phyloP scores from a whole-genome alignment of 352 stramenopile genomes.

The Phytopythium litorale region DNA sequence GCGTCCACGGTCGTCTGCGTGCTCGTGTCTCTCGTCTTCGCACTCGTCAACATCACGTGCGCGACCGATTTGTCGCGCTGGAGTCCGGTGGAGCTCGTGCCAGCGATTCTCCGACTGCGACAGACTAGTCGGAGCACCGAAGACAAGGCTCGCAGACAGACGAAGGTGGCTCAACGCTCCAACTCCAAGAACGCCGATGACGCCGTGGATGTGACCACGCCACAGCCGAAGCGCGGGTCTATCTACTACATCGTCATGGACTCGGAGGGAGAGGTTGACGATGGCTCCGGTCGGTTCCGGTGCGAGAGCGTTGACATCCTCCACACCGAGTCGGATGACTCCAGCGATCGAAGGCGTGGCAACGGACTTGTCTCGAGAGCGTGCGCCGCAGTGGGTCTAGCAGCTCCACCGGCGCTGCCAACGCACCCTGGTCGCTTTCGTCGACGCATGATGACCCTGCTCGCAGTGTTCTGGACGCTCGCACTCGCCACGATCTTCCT shows the following conservation, averaged over 20 bases:
- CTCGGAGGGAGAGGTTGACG: slow-evolving; percentile 3
- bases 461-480: slow-evolving; percentile 4
- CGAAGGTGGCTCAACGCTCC: neutral
- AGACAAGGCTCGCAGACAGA: neutral
- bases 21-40: slow-evolving; percentile 16
- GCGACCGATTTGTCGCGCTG: slow-evolving; percentile 22
- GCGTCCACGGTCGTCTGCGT: slow-evolving; percentile 10
- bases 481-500: slow-evolving; percentile 6
- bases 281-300: no score
- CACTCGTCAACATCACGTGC: slow-evolving; percentile 14
- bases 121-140: neutral
- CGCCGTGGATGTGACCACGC: neutral
- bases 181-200: neutral
- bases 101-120: neutral
- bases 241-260: slow-evolving; percentile 12
- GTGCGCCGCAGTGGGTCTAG: neutral
- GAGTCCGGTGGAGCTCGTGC: slow-evolving; percentile 16
- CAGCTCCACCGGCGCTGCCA: neutral
- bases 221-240: neutral
- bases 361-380: neutral
- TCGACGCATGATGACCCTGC: neutral
- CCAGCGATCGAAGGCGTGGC: neutral
- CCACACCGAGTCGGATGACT: neutral
- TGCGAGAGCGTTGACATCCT: neutral
- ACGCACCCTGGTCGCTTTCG: neutral